Evolutionary conservation across 2,329 filamentous ascomycete genomes (phyloP).

Genomic region (Colletotrichum spaethianum): DNA sequence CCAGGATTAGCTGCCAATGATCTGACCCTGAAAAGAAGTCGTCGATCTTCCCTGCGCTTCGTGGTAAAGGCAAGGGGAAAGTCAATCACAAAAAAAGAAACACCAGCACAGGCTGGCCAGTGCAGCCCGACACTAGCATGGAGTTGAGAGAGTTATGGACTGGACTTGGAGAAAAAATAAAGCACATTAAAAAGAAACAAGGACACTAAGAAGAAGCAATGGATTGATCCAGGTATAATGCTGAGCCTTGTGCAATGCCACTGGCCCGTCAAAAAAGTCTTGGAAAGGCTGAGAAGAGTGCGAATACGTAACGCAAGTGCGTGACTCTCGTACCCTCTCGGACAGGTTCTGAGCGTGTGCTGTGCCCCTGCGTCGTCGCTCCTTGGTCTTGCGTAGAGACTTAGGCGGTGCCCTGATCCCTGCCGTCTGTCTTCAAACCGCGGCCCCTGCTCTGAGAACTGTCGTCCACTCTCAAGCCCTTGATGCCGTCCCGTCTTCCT

Average conservation of each 20-base stretch:
- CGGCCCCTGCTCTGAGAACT: neutral
- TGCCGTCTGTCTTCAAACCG: neutral
- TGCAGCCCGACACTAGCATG: neutral
- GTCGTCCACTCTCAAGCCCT: neutral
- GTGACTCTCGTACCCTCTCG: neutral
- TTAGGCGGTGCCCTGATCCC: slow-evolving; percentile 2
- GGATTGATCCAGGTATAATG: slow-evolving; percentile 21
- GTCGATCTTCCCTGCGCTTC: neutral
- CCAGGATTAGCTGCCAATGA: neutral
- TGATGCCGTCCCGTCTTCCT: neutral
- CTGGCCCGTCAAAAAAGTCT: neutral
- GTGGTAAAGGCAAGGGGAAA: neutral
- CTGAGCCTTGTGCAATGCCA: neutral
- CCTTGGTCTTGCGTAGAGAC: slow-evolving; percentile 11
- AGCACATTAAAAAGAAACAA: neutral
- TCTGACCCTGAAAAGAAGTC: neutral
- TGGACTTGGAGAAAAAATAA: too few species aligned
- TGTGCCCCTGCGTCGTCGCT: slow-evolving; percentile 20
- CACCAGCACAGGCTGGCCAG: neutral
- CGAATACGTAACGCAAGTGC: neutral
- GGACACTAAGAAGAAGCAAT: neutral
- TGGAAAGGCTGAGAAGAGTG: neutral
- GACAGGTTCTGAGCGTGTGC: neutral
- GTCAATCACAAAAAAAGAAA: neutral
- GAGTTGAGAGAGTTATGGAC: too few species aligned